Base-by-base conservation (phyloP, 2,329 filamentous ascomycete species). In the Aspergillus versicolor region DNA sequence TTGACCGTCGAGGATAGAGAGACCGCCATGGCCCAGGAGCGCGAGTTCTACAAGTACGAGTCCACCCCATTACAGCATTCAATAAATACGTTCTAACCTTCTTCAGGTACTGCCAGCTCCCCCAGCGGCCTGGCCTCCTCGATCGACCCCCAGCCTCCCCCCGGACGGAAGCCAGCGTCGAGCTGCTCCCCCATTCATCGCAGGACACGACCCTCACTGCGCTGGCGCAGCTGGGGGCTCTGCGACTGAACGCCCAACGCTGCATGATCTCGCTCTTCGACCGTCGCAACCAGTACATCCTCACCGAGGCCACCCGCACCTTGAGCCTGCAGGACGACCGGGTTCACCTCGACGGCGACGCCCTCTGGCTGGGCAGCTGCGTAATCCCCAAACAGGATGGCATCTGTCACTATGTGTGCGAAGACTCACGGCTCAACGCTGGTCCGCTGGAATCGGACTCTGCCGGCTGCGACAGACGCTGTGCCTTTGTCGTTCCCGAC, bases 261-360 rank as follows among this genome's bases (percentile, higher is more conserved):
- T 70, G 74, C 15, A 62, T 83, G 21, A 74, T 84, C 47, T 84
- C 81, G 1, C 69, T 84, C 17, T 83, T 84, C 58, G 81, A 82
- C 60, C 68, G 67, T 4, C 70, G 72, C 4, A 64, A 74, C 45
- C 81, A 84, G 58, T 76, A 82, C 59, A 69, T 84, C 19, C 68
- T 84, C 15, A 80, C 81, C 52, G 82, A 84, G 59, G 79, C 81
- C 5, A 81, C 80, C 1, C 71, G 72, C 1, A 71, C 69, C 1
- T 68, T 77, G 3, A 75, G 74, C 32, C 51, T 58, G 3, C 56
- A 54, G 12, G 56, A 58, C 22, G 56, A 58, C 22, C 44, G 24
- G 5, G 45, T 49, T 9, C 51, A 54, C 30, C 11, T 32, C 5
- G 45, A 44, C 13, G 37, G 40, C 3, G 72, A 74, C 38, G 54